Conservation (phyloP, 768 basidiomycete genomes). For the Lactarius hatsudake region DNA sequence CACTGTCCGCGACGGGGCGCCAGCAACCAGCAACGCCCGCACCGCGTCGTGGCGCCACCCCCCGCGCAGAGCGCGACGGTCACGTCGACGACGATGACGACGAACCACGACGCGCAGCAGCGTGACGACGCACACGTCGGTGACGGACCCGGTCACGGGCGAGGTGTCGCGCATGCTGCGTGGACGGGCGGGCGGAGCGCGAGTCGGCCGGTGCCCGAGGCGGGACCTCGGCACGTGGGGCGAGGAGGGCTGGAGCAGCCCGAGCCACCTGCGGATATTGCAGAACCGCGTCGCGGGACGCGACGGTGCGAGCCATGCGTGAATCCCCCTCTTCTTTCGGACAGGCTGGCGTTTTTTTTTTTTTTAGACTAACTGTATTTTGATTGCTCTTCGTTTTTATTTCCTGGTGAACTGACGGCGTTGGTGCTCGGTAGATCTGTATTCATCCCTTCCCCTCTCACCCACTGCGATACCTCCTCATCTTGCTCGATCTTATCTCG, state of each 20-base stretch:
- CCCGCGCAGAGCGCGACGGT: slow-evolving; percentile 28
- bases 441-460: background rate
- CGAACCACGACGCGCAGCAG: slow-evolving; percentile 32
- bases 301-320: slow-evolving; percentile 11
- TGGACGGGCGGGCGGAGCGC: slow-evolving; percentile 25
- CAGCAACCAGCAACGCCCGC: slow-evolving; percentile 13
- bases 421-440: background rate
- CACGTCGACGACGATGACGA: slow-evolving; percentile 31
- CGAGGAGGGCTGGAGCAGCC: slow-evolving; percentile 24
- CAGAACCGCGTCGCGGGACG: slow-evolving; percentile 22
- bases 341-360: no score
- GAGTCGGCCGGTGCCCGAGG: background rate
- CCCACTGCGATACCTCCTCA: background rate
- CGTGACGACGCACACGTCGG: slow-evolving; percentile 33
- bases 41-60: background rate
- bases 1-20: slow-evolving; percentile 34
- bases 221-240: slow-evolving; percentile 14
- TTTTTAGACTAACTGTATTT: background rate
- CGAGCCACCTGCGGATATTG: slow-evolving; percentile 19
- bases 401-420: background rate
- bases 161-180: slow-evolving; percentile 28
- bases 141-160: slow-evolving; percentile 37
- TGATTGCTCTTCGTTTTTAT: background rate
- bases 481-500: background rate
- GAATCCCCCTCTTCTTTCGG: background rate